Conservation (phyloP, 148 eudicot species). For the Rhododendron mucronatum region DNA sequence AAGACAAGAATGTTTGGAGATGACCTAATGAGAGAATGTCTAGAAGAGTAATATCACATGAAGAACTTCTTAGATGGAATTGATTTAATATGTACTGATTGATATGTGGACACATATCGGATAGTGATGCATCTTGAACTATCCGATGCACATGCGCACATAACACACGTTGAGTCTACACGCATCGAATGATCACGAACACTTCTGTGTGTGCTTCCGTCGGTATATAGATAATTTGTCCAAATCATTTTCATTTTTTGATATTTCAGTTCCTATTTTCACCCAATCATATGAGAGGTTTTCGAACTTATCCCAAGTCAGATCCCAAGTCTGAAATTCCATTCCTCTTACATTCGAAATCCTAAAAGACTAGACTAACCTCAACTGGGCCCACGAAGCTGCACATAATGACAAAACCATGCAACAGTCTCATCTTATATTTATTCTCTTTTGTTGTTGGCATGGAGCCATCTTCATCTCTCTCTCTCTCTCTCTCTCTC, state of each 20-base stretch:
- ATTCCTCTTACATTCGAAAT: neutral
- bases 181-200: neutral
- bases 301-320: conserved; percentile 24
- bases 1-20: conserved; percentile 20
- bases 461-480: conserved; percentile 2
- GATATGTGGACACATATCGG: neutral
- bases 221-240: neutral
- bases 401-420: conserved; percentile 21
- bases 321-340: conserved; percentile 16
- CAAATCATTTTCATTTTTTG: neutral
- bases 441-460: conserved; percentile 16
- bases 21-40: conserved; percentile 15
- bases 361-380: conserved; percentile 31
- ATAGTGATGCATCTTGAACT: too few species aligned
- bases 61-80: neutral
- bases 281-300: conserved; percentile 18
- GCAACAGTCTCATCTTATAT: conserved; percentile 13
- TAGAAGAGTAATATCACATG: conserved; percentile 6
- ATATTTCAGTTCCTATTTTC: conserved; percentile 7
- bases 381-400: conserved; percentile 8
- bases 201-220: too few species aligned
- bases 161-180: neutral
- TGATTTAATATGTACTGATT: neutral
- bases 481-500: neutral
- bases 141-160: too few species aligned